Evolutionary conservation across 169 alveolate genomes (phyloP).

Genomic region (Cryptosporidium viatorum): DNA sequence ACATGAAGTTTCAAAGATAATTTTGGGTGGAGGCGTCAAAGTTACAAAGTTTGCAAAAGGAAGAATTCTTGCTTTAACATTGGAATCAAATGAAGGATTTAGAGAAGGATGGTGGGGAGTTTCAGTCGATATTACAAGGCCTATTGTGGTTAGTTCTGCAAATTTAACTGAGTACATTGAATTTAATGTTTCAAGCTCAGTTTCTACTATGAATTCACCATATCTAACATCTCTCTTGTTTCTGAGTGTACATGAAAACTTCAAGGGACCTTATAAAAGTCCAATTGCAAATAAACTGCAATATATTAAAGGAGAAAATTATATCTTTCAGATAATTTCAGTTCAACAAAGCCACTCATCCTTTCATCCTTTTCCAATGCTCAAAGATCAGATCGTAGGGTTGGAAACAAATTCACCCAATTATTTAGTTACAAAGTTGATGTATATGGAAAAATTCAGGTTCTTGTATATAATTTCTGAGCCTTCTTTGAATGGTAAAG

Average conservation of each 20-base stretch:
- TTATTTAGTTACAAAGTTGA: slow-evolving; percentile 16
- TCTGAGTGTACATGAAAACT: slow-evolving; percentile 36
- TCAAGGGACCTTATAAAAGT: slow-evolving; percentile 34
- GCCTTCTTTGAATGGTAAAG: slow-evolving; percentile 9
- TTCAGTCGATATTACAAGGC: slow-evolving; percentile 30
- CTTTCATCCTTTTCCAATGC: slow-evolving; percentile 66
- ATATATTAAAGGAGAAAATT: not conserved
- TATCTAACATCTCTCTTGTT: slow-evolving; percentile 51
- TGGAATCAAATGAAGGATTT: slow-evolving; percentile 53
- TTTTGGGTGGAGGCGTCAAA: not conserved
- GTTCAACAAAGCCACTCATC: slow-evolving; percentile 61
- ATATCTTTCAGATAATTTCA: slow-evolving; percentile 19
- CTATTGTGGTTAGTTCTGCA: not conserved
- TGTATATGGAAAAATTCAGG: slow-evolving; percentile 37
- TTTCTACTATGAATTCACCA: slow-evolving; percentile 31
- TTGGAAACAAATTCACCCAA: slow-evolving; percentile 53
- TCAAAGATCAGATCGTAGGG: slow-evolving; percentile 26
- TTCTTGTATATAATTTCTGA: slow-evolving; percentile 34
- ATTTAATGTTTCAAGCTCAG: slow-evolving; percentile 31
- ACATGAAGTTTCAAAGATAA: not conserved
- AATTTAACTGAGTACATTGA: slow-evolving; percentile 29
- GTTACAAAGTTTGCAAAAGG: slow-evolving; percentile 3
- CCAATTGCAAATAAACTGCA: slow-evolving; percentile 31
- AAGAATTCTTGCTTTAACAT: not conserved
- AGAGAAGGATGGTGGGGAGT: slow-evolving; percentile 71